phyloP scores from a whole-genome alignment of 2,329 filamentous ascomycete species.

The Fusarium avenaceum region DNA sequence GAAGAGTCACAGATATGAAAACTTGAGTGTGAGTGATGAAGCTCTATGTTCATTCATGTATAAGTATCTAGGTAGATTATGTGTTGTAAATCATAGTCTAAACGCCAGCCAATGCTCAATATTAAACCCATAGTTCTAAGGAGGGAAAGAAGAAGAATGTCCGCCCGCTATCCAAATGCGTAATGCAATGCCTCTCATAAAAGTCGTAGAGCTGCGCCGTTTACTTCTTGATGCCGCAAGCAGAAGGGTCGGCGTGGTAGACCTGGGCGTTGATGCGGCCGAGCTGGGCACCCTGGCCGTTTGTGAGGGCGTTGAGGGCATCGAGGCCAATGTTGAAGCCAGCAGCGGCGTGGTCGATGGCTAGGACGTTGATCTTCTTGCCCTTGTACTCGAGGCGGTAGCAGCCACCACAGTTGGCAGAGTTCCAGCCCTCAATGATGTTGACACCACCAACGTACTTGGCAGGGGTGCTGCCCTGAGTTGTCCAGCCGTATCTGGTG shows the following conservation, averaged over 20 bases:
- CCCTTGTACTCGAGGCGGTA: constrained; percentile 67
- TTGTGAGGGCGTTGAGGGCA: constrained; percentile 69
- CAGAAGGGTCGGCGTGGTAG: constrained; percentile 57
- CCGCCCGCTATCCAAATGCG: constrained; percentile 22
- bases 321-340: constrained; percentile 70
- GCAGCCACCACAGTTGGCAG: constrained; percentile 69
- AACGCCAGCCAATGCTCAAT: constrained; percentile 46
- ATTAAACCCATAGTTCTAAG: constrained; percentile 47
- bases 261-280: constrained; percentile 67
- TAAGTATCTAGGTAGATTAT: constrained; percentile 43
- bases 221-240: constrained; percentile 59
- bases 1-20: not conserved
- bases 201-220: constrained; percentile 21
- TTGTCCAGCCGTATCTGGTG: constrained; percentile 71
- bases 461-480: constrained; percentile 64
- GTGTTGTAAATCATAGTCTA: constrained; percentile 40
- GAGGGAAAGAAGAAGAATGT: constrained; percentile 39
- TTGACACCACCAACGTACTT: constrained; percentile 68
- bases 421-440: constrained; percentile 69
- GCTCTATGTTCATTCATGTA: constrained; percentile 38
- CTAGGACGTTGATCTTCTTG: constrained; percentile 66
- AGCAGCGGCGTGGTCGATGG: constrained; percentile 64
- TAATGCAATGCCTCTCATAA: constrained; percentile 33
- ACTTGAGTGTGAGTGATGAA: constrained; percentile 14
- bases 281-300: constrained; percentile 62